A percentile compares a stretch with the other conserved stretches of the same genome.
phyloP scores from a whole-genome alignment of 2,329 filamentous ascomycete genomes.

The Cytospora chrysosperma region DNA sequence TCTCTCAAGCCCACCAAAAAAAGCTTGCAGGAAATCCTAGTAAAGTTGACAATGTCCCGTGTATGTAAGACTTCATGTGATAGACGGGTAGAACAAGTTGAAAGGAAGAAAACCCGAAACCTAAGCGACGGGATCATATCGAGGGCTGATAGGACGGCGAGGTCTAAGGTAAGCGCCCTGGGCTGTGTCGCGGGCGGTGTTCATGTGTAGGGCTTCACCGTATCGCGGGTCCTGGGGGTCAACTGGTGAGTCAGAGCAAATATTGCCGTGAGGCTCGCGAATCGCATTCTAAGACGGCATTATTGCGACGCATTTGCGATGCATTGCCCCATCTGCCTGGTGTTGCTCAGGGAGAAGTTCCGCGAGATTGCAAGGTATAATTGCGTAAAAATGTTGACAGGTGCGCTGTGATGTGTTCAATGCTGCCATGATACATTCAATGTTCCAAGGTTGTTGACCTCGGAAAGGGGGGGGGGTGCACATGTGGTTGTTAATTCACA shows the following conservation, averaged over 20 bases:
- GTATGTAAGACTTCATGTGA: neutral
- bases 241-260: neutral
- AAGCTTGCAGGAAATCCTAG: constrained; percentile 6
- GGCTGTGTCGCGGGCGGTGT: neutral
- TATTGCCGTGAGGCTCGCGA: neutral
- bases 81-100: too few relatives aligned
- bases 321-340: constrained; percentile 4
- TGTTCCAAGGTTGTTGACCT: neutral
- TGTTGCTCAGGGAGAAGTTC: constrained; percentile 2
- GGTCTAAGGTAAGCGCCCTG: constrained; percentile 5
- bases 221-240: constrained; percentile 1
- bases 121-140: constrained; percentile 2
- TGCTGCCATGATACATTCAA: constrained; percentile 1
- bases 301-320: neutral
- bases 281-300: constrained; percentile 7
- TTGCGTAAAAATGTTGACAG: constrained; percentile 9
- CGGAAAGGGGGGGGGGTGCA: neutral
- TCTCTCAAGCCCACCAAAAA: constrained; percentile 7
- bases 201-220: constrained; percentile 2
- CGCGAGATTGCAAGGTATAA: constrained; percentile 12
- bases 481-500: neutral
- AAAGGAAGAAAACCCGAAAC: neutral
- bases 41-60: neutral
- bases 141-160: constrained; percentile 4
- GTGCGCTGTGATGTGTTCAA: constrained; percentile 2